A percentile compares a stretch with the other conserved stretches of the same genome.
These are phyloP conservation scores for Paraleonurus japonicus DNA, from an alignment of 257 asterid genomes.

Conservation along the genomic window DNA sequence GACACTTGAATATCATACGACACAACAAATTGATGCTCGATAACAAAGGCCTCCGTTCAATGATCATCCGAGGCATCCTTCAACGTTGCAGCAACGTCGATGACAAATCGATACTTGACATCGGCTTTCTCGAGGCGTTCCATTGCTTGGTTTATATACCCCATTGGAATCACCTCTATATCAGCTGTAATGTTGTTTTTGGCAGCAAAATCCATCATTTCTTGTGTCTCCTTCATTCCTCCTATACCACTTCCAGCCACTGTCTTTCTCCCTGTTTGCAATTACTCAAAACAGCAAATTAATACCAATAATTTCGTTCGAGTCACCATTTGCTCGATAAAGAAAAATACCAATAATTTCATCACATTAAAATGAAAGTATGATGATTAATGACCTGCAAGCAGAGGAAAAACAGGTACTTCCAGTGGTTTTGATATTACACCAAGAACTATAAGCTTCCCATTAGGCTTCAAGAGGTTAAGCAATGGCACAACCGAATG, in stretches of 20 bases:
- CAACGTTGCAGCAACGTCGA: slow-evolving; percentile 30
- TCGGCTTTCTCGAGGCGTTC: slow-evolving; percentile 34
- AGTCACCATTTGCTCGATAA: too few species aligned
- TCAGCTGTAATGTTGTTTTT: slow-evolving; percentile 37
- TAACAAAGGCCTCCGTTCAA: background rate
- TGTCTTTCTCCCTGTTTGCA: slow-evolving; percentile 27
- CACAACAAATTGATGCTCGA: background rate
- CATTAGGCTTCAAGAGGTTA: slow-evolving; percentile 32
- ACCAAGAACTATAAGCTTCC: slow-evolving; percentile 35
- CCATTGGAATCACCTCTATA: slow-evolving; percentile 34
- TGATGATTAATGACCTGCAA: slow-evolving; percentile 22
- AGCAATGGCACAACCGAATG: slow-evolving; percentile 30
- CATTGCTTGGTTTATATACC: slow-evolving; percentile 32
- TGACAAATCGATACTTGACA: slow-evolving; percentile 37
- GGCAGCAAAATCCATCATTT: slow-evolving; percentile 33
- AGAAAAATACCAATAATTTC: too few species aligned
- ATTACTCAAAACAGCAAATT: background rate
- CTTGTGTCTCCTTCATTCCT: slow-evolving; percentile 35
- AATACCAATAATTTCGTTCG: background rate
- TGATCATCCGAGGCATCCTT: background rate
- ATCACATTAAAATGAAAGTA: background rate
- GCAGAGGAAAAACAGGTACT: slow-evolving; percentile 31
- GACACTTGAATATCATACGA: background rate
- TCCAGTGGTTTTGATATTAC: slow-evolving; percentile 29
- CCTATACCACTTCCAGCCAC: slow-evolving; percentile 33